Conservation (phyloP, 108 stramenopile species). For the Nitzschia palea region DNA sequence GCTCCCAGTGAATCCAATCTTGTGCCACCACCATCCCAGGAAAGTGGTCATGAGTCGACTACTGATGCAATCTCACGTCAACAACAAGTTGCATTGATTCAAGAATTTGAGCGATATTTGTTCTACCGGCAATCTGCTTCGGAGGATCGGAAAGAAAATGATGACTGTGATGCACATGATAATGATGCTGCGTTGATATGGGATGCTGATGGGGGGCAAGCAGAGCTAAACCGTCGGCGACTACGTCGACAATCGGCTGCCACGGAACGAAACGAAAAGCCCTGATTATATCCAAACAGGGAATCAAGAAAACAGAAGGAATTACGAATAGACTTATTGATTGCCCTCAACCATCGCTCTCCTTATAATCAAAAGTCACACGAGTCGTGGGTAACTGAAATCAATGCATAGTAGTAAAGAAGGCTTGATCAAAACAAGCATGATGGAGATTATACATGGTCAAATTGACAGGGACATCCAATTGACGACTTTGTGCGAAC, state of each 20-base stretch:
- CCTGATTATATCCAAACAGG: neutral
- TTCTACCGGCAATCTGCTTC: no score
- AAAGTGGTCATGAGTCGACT: neutral
- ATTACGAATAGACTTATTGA: neutral
- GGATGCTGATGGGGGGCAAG: constrained; percentile 30
- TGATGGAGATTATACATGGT: no score
- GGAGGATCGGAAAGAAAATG: no score
- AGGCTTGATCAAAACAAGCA: no score
- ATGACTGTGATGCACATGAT: neutral
- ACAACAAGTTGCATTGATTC: constrained; percentile 17
- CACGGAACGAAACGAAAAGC: constrained; percentile 20
- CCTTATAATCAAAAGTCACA: no score
- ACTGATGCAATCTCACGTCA: neutral
- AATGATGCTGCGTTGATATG: constrained; percentile 33
- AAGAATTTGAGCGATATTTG: constrained; percentile 19
- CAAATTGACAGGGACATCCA: no score
- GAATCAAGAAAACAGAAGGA: neutral
- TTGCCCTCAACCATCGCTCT: no score
- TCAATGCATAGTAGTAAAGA: no score
- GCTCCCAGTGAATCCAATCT: neutral
- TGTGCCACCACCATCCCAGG: neutral
- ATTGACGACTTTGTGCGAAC: no score
- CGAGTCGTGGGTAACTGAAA: no score
- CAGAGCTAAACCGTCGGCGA: constrained; percentile 27
- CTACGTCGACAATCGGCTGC: constrained; percentile 22